These are phyloP conservation scores for Aspergillus jensenii DNA, from an alignment of 2,329 filamentous ascomycete species.

Conservation along the genomic window DNA sequence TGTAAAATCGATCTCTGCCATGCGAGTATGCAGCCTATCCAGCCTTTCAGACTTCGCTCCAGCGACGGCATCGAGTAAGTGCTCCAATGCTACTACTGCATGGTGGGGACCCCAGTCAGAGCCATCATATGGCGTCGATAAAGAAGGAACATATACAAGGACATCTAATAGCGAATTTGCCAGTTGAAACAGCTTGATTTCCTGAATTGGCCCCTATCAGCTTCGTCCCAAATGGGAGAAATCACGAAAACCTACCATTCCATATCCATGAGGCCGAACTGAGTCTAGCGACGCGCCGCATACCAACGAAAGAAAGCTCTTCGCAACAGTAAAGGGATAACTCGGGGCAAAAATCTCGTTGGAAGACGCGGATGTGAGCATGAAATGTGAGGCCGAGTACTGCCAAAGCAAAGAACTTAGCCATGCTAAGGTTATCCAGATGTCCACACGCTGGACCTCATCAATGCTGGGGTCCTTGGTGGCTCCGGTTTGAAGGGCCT, in stretches of 20 bases:
- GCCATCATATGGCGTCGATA: neutral
- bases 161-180: constrained; percentile 10
- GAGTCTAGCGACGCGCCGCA: constrained; percentile 6
- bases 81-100: constrained; percentile 3
- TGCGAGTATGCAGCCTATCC: neutral
- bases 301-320: constrained; percentile 1
- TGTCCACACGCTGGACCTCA: constrained; percentile 9
- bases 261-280: constrained; percentile 9
- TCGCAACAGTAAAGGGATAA: constrained; percentile 3
- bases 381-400: constrained; percentile 10
- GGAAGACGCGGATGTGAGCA: constrained; percentile 1
- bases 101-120: constrained; percentile 2
- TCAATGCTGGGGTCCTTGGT: constrained; percentile 6
- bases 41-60: constrained; percentile 6
- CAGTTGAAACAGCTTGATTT: constrained; percentile 8
- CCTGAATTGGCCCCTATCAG: neutral
- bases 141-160: constrained; percentile 5
- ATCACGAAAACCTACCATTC: constrained; percentile 3
- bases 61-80: constrained; percentile 4
- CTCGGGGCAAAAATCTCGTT: constrained; percentile 2
- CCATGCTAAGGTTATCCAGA: constrained; percentile 7
- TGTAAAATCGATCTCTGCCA: constrained; percentile 1
- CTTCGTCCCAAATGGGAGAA: neutral
- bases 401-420: constrained; percentile 8
- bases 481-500: neutral